Evolutionary conservation across 345 rosid genomes (phyloP).

Genomic region (Orychophragmus violaceus): DNA sequence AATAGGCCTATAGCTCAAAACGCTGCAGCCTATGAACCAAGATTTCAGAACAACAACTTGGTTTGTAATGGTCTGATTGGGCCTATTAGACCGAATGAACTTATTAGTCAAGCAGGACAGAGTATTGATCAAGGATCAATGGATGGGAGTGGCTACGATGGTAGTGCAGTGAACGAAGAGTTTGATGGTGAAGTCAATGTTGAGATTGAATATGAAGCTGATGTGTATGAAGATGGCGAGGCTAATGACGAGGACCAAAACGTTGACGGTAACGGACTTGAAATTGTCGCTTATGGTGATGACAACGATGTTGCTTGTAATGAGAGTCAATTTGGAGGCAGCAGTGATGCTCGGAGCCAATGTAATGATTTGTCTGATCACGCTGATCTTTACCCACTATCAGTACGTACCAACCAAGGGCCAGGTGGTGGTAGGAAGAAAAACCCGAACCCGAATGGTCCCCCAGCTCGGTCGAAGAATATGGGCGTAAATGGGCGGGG

Average conservation of each 20-base stretch:
- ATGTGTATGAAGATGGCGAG: conserved; percentile 6
- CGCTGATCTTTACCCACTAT: conserved; percentile 14
- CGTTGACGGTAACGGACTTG: neutral
- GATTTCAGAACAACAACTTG: conserved; percentile 13
- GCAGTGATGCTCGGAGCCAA: conserved; percentile 29
- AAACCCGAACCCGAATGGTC: neutral
- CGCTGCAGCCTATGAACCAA: neutral
- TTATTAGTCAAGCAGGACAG: neutral
- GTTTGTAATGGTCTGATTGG: neutral
- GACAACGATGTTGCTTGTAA: neutral
- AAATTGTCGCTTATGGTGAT: conserved; percentile 6
- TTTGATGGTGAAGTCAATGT: conserved; percentile 7
- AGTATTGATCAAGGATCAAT: conserved; percentile 14
- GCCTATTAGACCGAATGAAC: neutral
- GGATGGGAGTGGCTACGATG: conserved; percentile 11
- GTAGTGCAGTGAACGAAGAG: neutral
- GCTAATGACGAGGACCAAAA: neutral
- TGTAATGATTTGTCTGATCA: conserved; percentile 8
- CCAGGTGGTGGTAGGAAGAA: neutral
- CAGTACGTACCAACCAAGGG: neutral
- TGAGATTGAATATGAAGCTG: conserved; percentile 16
- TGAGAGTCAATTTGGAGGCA: conserved; percentile 28
- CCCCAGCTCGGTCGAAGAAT: neutral
- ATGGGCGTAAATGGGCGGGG: neutral
- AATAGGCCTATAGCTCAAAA: neutral